Evolutionary conservation across 139 green algal genomes (phyloP), one percentile per base, ranked within the genome.

Genomic region (Trebouxia sp.): DNA sequence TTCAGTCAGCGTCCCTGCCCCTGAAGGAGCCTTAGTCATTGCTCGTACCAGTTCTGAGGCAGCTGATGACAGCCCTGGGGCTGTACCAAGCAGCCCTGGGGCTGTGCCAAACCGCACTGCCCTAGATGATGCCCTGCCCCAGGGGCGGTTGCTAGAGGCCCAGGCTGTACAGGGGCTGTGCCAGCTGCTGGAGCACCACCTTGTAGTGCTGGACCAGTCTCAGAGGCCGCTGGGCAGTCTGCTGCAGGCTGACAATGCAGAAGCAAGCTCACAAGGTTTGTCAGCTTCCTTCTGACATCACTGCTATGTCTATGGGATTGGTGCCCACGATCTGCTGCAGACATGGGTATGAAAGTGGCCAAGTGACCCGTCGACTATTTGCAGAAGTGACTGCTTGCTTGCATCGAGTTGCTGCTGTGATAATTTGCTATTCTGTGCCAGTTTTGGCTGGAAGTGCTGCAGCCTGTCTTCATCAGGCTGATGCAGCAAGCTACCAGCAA

Each of bases 141-240:
- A 35, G 37, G 62, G 62, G 32, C 62, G 62, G 9, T 43, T 72
- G 32, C 41, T 67, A 47, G 81, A 55, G 45, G 39, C 39, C 3
- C 55, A 82, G 6, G 42, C 65, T 38, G 65, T 84, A 28, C 24
- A 43, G 8, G 84, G 84, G 65, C 81, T 88, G 69, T 76, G 84
- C 39, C 26, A 47, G 32, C 81, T 88, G 47, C 20, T 88, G 39
- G 55, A 53, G 48, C 84, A 82, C 28, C 84, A 88, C 30, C 43
- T 88, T 62, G 56, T 42, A 10, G 67, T 47, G 0, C 30, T 88
- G 22, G 80, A 65, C 28, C 39, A 39, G 32, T 51, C 65, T 6
- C 58, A 78, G 58, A 1, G 75, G 28, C 41, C 58, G 14, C 11
- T 77, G 0, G 26, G 37, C 32, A 32, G 45, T 35, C 39, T 83